A percentile compares a stretch with the other conserved stretches of the same genome.
Evolutionary conservation across 148 eudicot genomes (phyloP).

Genomic region (Rhododendron griersonianum): DNA sequence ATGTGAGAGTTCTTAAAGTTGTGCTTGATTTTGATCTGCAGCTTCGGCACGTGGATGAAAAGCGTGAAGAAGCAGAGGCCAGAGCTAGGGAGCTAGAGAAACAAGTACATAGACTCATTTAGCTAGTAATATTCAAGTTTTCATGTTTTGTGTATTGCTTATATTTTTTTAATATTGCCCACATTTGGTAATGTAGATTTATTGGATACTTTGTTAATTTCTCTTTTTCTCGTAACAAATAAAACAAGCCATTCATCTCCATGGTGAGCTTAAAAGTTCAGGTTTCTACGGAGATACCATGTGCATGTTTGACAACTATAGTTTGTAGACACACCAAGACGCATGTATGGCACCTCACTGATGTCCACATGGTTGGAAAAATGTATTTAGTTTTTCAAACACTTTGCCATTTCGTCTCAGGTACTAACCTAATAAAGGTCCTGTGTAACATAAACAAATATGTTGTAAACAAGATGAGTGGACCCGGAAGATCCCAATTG

Average conservation of each 20-base stretch:
- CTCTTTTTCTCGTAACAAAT: background rate
- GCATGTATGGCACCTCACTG: background rate
- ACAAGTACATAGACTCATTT: constrained; percentile 51
- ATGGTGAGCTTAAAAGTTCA: background rate
- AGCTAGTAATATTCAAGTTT: constrained; percentile 2
- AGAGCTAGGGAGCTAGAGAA: constrained; percentile 80
- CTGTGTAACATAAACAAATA: background rate
- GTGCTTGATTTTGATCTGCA: constrained; percentile 32
- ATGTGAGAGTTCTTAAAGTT: background rate
- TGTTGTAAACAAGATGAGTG: background rate
- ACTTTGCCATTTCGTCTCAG: background rate
- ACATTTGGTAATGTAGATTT: background rate
- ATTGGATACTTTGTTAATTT: background rate
- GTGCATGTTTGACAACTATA: background rate
- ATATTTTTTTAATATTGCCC: background rate
- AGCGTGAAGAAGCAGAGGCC: constrained; percentile 90
- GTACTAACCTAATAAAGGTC: background rate
- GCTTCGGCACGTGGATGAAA: constrained; percentile 74
- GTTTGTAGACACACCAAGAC: background rate
- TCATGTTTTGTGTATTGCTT: background rate
- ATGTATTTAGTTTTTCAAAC: background rate
- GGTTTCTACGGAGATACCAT: background rate
- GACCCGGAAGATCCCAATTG: background rate
- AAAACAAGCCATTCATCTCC: background rate
- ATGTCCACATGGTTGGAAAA: background rate